Base-by-base conservation (phyloP, 176 grass and related monocot genomes). In the Triticum monococcum region DNA sequence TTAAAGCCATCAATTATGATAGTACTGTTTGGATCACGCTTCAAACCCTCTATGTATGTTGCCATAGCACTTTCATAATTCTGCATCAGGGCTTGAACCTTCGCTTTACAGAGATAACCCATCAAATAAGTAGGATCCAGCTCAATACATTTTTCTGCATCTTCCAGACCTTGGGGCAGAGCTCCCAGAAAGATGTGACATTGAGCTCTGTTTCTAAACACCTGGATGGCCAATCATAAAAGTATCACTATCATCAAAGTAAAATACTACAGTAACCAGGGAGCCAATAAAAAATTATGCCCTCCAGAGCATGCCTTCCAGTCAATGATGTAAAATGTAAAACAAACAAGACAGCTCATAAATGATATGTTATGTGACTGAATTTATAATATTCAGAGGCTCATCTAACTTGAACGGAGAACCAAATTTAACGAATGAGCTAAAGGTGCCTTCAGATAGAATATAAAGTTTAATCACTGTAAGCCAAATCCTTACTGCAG, bases 41-140 rank as follows among this genome's bases (percentile, higher is more conserved):
- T 93, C 86, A 93, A 87, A 77, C 82, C 91, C 66, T 90, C 85
- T 65, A 88, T 48, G 9, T 93, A 90, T 16, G 78, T 90, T 78
- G 63, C 38, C 50, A 90, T 12, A 63, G 88, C 63, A 86, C 70
- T 64, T 81, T 78, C 52, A 78, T 86, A 90, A 54, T 78, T 81
- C 8, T 63, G 18, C 88, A 90, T 83, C 23, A 86, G 72, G 31
- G 81, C 82, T 65, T 86, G 84, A 86, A 78, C 30, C 63, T 83
- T 87, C 18, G 88, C 88, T 88, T 93, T 90, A 64, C 85, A 54
- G 7, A 84, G 45, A 48, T 93, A 86, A 75, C 91, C 82, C 23
- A 86, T 93, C 40, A 89, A 14, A 79, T 79, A 93, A 22, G 66
- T 82, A 46, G 82, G 85, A 85, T 93, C 82, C 59, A 93, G 28